Evolutionary conservation across 1,284 basidiomycete species (phyloP).

Genomic region (Apiotrichum sp.): DNA sequence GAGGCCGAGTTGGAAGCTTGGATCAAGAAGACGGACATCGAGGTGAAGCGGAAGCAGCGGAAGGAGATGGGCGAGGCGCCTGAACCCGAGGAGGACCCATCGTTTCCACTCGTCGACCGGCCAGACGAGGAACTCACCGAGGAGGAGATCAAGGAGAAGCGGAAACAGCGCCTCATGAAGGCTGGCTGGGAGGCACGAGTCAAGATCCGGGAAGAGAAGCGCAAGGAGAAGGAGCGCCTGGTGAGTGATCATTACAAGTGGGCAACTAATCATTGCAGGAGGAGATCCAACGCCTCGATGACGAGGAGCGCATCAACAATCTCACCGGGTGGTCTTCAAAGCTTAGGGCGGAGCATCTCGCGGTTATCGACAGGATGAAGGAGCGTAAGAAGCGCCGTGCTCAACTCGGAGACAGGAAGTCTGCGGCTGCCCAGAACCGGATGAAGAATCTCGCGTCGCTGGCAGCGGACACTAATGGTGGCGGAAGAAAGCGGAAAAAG

Average conservation of each 20-base stretch:
- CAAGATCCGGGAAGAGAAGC: slow-evolving; percentile 80
- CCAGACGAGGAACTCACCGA: slow-evolving; percentile 93
- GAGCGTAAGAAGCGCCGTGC: slow-evolving; percentile 74
- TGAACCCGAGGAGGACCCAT: slow-evolving; percentile 62
- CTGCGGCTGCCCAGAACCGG: slow-evolving; percentile 86
- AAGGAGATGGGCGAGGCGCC: slow-evolving; percentile 62
- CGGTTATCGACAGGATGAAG: slow-evolving; percentile 75
- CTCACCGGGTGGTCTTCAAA: slow-evolving; percentile 65
- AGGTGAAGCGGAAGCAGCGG: slow-evolving; percentile 62
- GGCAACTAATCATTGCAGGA: slow-evolving; percentile 48
- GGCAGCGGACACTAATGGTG: slow-evolving; percentile 64
- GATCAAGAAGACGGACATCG: slow-evolving; percentile 67
- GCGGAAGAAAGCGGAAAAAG: slow-evolving; percentile 67
- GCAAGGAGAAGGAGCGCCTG: slow-evolving; percentile 65
- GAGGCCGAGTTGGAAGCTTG: slow-evolving; percentile 60
- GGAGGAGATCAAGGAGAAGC: slow-evolving; percentile 89
- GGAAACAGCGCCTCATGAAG: slow-evolving; percentile 85
- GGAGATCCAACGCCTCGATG: slow-evolving; percentile 66
- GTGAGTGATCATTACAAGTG: slow-evolving; percentile 18
- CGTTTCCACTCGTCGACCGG: slow-evolving; percentile 81
- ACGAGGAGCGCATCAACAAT: slow-evolving; percentile 68
- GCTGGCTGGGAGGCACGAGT: slow-evolving; percentile 90
- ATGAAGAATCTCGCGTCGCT: slow-evolving; percentile 96
- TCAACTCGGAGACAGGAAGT: slow-evolving; percentile 84
- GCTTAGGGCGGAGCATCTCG: slow-evolving; percentile 68